Evolutionary conservation across 1,284 basidiomycete species (phyloP).

Genomic region (Gymnopus androsaceus): DNA sequence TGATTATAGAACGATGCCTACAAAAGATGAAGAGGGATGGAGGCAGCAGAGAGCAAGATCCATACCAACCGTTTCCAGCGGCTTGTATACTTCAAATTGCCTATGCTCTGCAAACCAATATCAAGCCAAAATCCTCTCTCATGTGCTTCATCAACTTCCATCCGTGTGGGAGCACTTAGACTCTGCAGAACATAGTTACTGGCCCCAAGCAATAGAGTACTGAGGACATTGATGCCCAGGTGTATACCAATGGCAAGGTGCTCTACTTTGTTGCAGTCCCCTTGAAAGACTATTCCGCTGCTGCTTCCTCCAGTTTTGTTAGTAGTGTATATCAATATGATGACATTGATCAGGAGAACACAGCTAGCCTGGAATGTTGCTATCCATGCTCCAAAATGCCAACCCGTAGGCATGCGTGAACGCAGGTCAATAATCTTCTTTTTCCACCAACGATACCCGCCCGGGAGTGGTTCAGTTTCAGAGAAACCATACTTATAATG

Average conservation of each 20-base stretch:
- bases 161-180: neutral
- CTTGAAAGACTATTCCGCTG: neutral
- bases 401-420: neutral
- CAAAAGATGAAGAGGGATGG: neutral
- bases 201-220: neutral
- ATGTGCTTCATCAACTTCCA: neutral
- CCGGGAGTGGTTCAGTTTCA: too few relatives aligned
- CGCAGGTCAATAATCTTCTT: neutral
- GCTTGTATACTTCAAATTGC: neutral
- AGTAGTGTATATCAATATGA: neutral
- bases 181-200: neutral
- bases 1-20: neutral
- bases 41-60: neutral
- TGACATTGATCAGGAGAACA: neutral
- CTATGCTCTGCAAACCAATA: neutral
- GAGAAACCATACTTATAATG: too few relatives aligned
- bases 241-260: neutral
- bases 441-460: neutral
- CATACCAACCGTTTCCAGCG: neutral
- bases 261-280: neutral
- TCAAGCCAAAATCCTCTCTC: neutral
- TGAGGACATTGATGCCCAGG: neutral
- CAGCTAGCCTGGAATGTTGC: neutral
- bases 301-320: neutral
- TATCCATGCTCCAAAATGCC: neutral